Conservation (phyloP, 2,329 filamentous ascomycete genomes). For the Fusarium clavum region DNA sequence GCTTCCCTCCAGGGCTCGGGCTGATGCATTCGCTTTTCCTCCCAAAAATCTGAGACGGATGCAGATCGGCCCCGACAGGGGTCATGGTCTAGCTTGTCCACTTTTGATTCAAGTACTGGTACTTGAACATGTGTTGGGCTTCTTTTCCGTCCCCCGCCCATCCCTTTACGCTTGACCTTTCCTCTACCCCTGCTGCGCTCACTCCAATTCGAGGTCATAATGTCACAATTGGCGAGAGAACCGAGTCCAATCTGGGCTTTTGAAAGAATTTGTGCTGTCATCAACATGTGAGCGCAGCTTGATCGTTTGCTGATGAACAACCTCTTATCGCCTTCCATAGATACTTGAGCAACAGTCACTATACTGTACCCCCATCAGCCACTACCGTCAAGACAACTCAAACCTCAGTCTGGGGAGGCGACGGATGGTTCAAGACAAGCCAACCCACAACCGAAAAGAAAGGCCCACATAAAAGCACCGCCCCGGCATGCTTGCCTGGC, state of each 20-base stretch:
- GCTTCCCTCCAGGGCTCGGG: conserved; percentile 41
- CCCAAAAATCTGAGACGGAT: conserved; percentile 53
- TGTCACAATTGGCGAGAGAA: conserved; percentile 37
- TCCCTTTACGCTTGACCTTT: conserved; percentile 17
- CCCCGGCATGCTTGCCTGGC: conserved; percentile 39
- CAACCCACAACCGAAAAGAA: conserved; percentile 28
- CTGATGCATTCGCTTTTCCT: conserved; percentile 46
- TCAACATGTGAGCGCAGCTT: neutral
- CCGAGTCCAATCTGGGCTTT: conserved; percentile 28
- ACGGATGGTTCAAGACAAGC: conserved; percentile 35
- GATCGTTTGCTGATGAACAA: neutral
- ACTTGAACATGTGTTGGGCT: conserved; percentile 48
- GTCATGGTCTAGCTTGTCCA: conserved; percentile 35
- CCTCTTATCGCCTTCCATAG: neutral
- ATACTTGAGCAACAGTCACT: neutral
- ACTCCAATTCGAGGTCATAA: conserved; percentile 40
- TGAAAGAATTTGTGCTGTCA: neutral
- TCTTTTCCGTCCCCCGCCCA: conserved; percentile 40
- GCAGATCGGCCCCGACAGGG: conserved; percentile 52
- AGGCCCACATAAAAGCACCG: conserved; percentile 44
- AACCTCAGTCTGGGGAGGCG: conserved; percentile 31
- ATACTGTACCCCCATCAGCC: neutral
- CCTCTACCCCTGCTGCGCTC: conserved; percentile 34
- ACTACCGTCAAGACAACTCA: conserved; percentile 14
- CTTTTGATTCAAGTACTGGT: conserved; percentile 41